Evolutionary conservation across 2,329 filamentous ascomycete species (phyloP).

Genomic region (Fusarium austroafricanum): DNA sequence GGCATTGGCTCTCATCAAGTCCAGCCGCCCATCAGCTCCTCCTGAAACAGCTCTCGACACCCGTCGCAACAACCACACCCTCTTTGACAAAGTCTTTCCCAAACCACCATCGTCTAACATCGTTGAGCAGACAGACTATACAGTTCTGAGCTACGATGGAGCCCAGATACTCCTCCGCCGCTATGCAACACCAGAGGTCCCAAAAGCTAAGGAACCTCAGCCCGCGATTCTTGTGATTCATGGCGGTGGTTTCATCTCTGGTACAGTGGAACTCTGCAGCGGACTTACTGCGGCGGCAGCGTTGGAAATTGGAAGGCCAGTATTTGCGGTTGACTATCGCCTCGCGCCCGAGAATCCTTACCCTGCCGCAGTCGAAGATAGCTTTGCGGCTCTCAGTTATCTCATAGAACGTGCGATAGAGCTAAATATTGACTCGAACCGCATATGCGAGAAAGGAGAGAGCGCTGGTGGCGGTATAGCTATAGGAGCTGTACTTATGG

Average conservation of each 20-base stretch:
- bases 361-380: constrained; percentile 32
- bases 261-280: constrained; percentile 4
- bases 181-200: constrained; percentile 20
- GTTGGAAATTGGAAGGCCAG: constrained; percentile 10
- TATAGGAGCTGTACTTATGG: constrained; percentile 23
- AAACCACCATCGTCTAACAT: background rate
- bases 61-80: constrained; percentile 10
- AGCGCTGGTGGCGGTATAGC: constrained; percentile 37
- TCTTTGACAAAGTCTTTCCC: constrained; percentile 19
- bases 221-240: constrained; percentile 31
- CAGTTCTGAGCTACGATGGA: constrained; percentile 30
- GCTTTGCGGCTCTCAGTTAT: constrained; percentile 31
- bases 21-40: constrained; percentile 3
- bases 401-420: constrained; percentile 24
- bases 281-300: constrained; percentile 10
- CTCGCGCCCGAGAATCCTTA: constrained; percentile 36
- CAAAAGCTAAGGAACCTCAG: constrained; percentile 14
- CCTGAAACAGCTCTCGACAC: constrained; percentile 28
- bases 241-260: constrained; percentile 34
- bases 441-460: constrained; percentile 34
- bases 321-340: constrained; percentile 41
- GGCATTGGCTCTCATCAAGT: constrained; percentile 25
- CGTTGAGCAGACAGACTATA: constrained; percentile 24
- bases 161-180: constrained; percentile 25
- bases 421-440: constrained; percentile 29